Evolutionary conservation across 2,329 filamentous ascomycete genomes (phyloP).

Genomic region (Lasiodiplodia citricola): DNA sequence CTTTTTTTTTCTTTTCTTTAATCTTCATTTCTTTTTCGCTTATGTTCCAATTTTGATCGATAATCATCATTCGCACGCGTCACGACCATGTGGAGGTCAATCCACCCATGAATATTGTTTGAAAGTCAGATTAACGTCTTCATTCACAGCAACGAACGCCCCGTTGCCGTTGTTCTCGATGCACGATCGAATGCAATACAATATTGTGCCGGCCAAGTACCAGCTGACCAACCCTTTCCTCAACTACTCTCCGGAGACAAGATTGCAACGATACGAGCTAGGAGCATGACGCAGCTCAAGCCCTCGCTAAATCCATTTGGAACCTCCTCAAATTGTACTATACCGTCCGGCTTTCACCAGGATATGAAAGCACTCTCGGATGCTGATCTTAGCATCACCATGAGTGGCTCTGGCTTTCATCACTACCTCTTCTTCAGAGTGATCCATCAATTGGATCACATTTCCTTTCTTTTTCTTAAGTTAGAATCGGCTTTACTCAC

Average conservation of each 20-base stretch:
- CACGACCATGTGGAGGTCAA: not conserved
- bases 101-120: not conserved
- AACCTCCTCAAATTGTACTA: not conserved
- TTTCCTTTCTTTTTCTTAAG: not conserved
- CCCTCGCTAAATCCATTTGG: not conserved
- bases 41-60: not conserved
- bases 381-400: not conserved
- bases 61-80: not conserved
- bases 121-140: not conserved
- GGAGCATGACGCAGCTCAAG: not conserved
- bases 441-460: constrained; percentile 5
- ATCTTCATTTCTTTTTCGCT: not conserved
- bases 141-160: constrained; percentile 5
- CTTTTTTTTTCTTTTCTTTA: not conserved
- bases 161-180: not conserved
- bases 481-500: not conserved
- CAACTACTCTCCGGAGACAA: not conserved
- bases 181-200: not conserved
- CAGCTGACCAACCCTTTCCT: not conserved
- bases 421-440: not conserved
- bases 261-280: not conserved
- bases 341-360: not conserved
- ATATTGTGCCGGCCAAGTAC: not conserved
- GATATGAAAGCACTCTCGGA: not conserved
- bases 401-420: not conserved